Evolutionary conservation across 2,329 filamentous ascomycete genomes (phyloP).

Genomic region (Plenodomus tracheiphilus): DNA sequence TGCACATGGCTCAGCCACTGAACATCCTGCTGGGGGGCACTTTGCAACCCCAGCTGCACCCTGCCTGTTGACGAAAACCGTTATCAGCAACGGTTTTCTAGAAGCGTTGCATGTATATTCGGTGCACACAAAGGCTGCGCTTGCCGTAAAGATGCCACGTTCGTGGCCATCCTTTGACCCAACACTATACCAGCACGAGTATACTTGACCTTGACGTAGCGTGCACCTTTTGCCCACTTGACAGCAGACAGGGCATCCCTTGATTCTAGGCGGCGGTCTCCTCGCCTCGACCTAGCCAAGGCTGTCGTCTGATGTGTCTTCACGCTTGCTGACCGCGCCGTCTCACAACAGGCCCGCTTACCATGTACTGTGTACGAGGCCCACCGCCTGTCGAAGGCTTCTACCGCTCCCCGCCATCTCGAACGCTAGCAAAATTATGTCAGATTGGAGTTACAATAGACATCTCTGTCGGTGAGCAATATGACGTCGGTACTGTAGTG

Average conservation of each 20-base stretch:
- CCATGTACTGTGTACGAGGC: conserved; percentile 4
- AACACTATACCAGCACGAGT: not conserved
- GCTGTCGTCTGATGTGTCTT: conserved; percentile 3
- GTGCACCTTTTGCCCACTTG: not conserved
- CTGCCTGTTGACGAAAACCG: conserved; percentile 5
- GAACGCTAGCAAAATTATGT: not conserved
- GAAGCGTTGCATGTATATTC: not conserved
- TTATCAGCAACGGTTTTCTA: conserved; percentile 1
- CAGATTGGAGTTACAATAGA: not conserved
- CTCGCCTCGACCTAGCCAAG: conserved; percentile 9
- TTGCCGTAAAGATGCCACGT: not conserved
- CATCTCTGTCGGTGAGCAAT: conserved; percentile 3
- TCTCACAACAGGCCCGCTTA: conserved; percentile 4
- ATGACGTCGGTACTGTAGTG: conserved; percentile 2
- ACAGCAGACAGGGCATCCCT: conserved; percentile 7
- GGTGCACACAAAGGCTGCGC: not conserved
- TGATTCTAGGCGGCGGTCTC: conserved; percentile 4
- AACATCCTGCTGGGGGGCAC: conserved; percentile 12
- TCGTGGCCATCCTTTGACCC: not conserved
- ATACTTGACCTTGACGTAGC: not conserved
- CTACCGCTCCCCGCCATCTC: conserved; percentile 1
- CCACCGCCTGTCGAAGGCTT: conserved; percentile 11
- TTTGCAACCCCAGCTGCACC: conserved; percentile 6
- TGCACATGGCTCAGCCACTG: conserved; percentile 23
- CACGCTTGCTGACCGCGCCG: conserved; percentile 13